Percentiles rank a stretch among this genome's conserved stretches.
Evolutionary conservation across 208 protist species (phyloP).

Genomic region (Leishmania tarentolae): DNA sequence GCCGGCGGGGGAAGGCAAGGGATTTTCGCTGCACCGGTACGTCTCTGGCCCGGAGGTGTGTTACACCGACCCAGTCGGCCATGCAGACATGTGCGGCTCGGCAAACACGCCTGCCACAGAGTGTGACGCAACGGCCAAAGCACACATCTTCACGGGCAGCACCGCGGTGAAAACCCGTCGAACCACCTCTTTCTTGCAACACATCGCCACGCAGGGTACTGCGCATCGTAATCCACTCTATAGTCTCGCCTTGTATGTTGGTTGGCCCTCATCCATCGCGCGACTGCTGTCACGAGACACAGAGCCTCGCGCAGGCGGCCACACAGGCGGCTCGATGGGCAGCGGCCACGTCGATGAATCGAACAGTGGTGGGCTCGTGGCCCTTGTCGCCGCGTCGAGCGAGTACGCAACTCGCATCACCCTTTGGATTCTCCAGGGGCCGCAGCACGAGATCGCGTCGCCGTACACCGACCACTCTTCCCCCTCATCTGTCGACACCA

Average conservation of each 20-base stretch:
- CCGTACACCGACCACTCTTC: not conserved
- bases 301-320: not conserved
- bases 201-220: conserved; percentile 29
- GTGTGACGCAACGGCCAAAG: not conserved
- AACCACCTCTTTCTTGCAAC: conserved; percentile 27
- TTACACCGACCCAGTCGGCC: not conserved
- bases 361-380: conserved; percentile 6
- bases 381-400: conserved; percentile 38
- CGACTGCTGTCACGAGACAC: conserved; percentile 7
- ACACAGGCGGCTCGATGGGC: not conserved
- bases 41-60: conserved; percentile 22
- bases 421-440: conserved; percentile 28
- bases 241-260: conserved; percentile 46
- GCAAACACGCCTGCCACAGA: not conserved
- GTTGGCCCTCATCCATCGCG: conserved; percentile 16
- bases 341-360: not conserved
- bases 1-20: conserved; percentile 17
- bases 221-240: conserved; percentile 56
- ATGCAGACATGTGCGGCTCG: not conserved
- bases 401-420: conserved; percentile 44
- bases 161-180: conserved; percentile 7
- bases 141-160: not conserved
- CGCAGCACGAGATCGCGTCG: not conserved
- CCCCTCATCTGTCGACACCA: no score
- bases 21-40: conserved; percentile 61